Conservation (phyloP, 2,329 filamentous ascomycete species). For the Dendrostoma leiphaemia region DNA sequence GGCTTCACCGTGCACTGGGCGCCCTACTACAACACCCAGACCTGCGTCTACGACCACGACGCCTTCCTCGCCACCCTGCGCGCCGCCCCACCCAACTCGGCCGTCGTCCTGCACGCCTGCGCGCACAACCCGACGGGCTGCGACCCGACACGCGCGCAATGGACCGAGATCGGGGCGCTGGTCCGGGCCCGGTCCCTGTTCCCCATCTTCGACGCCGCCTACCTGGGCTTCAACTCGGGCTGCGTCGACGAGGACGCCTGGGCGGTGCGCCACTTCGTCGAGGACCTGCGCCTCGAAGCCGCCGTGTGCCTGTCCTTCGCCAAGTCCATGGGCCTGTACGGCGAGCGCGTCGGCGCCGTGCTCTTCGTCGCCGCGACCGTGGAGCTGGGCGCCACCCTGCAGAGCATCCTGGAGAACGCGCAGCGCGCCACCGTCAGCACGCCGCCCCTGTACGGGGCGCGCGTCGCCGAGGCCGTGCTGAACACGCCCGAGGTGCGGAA, state of each 20-base stretch:
- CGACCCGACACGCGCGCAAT: slow-evolving; percentile 34
- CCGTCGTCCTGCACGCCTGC: slow-evolving; percentile 39
- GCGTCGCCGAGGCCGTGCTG: slow-evolving; percentile 33
- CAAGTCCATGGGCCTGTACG: slow-evolving; percentile 54
- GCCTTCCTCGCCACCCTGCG: slow-evolving; percentile 27
- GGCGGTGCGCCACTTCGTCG: slow-evolving; percentile 30
- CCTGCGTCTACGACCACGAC: slow-evolving; percentile 31
- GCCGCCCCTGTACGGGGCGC: slow-evolving; percentile 34
- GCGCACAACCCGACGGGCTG: slow-evolving; percentile 43
- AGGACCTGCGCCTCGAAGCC: slow-evolving; percentile 42
- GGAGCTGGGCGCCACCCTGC: slow-evolving; percentile 18
- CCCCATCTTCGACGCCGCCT: slow-evolving; percentile 33
- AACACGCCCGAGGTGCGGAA: slow-evolving; percentile 24
- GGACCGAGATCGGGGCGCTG: slow-evolving; percentile 27
- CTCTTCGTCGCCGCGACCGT: slow-evolving; percentile 25
- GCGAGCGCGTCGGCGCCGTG: slow-evolving; percentile 33
- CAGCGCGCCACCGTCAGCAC: slow-evolving; percentile 34
- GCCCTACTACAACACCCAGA: slow-evolving; percentile 37
- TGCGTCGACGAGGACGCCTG: slow-evolving; percentile 29
- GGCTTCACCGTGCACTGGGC: slow-evolving; percentile 31
- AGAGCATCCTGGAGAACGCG: slow-evolving; percentile 30
- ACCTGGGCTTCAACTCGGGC: slow-evolving; percentile 31
- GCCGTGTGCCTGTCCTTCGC: slow-evolving; percentile 60
- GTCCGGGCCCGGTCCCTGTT: slow-evolving; percentile 25
- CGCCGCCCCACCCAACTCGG: slow-evolving; percentile 24